Evolutionary conservation across 345 rosid genomes (phyloP), one percentile per base, ranked within the genome.

Genomic region (Acer yangbiense): DNA sequence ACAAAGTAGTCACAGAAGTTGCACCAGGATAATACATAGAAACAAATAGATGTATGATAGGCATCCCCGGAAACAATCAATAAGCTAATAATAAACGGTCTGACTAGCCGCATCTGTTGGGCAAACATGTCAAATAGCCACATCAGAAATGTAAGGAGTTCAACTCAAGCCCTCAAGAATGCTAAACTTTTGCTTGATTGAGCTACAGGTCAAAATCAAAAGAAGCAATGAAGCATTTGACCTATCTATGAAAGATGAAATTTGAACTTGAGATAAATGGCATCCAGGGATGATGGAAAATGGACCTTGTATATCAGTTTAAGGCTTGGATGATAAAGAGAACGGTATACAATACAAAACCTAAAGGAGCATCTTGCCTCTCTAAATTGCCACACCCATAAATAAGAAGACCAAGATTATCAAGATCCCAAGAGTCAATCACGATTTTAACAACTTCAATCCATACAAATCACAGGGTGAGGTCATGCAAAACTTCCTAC

Each of bases 101-200:
- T 69, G 55, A 69, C 46, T 72, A 46, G 68, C 54, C 39, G 57
- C 62, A 13, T 65, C 27, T 54, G 18, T 23, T 67, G 0, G 58
- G 63, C 72, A 61, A 68, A 70, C 80, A 81, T 74, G 68, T 44
- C 65, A 55, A 35, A 48, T 35, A 44, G 67, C 69, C 29, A 12
- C 48, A 71, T 63, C 67, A 11, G 35, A 65, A 7, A 75, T 52
- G 7, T 50, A 32, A 50, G 0, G 9, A 6, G 64, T 5, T 29
- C 70, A n/a, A 64, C 12, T 50, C 14, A 16, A 65, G 39, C 52
- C 77, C 77, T 27, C 17, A 6, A 13, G 12, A 44, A 35, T 6
- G 57, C 23, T 13, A 60, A 46, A 16, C 55, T 50, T 50, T 50
- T 48, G 16, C 16, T 48, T 18, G 61, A 23, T 16, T 16, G 61